Evolutionary conservation across 2,329 filamentous ascomycete genomes (phyloP).

Genomic region (Colletotrichum lini): DNA sequence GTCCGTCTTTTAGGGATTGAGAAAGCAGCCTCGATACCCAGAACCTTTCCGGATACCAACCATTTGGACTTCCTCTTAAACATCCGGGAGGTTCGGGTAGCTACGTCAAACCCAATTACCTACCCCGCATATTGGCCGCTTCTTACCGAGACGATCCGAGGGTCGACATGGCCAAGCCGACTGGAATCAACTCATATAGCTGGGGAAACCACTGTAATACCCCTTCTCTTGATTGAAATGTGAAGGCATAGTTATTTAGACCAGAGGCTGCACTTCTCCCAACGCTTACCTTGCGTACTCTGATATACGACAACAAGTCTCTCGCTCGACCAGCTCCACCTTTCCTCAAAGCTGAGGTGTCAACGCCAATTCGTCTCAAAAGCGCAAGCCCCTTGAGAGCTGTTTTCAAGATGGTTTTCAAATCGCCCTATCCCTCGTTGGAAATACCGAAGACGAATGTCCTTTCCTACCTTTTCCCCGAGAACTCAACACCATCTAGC

Average conservation of each 20-base stretch:
- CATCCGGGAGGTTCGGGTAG: background rate
- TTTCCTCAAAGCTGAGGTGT: background rate
- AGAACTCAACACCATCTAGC: conserved; percentile 52
- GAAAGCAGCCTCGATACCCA: background rate
- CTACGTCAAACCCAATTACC: conserved; percentile 6
- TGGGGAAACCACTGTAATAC: background rate
- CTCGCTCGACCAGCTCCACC: background rate
- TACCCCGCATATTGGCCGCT: conserved; percentile 33
- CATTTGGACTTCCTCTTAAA: conserved; percentile 4
- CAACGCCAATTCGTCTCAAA: background rate
- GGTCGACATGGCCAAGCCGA: conserved; percentile 27
- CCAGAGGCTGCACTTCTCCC: background rate
- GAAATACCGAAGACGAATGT: conserved; percentile 62
- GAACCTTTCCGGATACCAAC: conserved; percentile 16
- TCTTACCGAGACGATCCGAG: conserved; percentile 35
- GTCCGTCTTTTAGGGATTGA: background rate
- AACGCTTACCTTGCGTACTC: background rate
- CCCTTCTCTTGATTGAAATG: background rate
- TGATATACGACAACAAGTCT: background rate
- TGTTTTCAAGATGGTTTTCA: conserved; percentile 55
- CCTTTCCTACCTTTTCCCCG: conserved; percentile 54
- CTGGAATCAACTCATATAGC: too few relatives aligned
- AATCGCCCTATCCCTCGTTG: conserved; percentile 58
- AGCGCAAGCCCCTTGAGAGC: background rate
- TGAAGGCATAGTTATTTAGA: background rate